Base-by-base conservation (phyloP, 305 asterid species). In the Fraxinus latifolia region DNA sequence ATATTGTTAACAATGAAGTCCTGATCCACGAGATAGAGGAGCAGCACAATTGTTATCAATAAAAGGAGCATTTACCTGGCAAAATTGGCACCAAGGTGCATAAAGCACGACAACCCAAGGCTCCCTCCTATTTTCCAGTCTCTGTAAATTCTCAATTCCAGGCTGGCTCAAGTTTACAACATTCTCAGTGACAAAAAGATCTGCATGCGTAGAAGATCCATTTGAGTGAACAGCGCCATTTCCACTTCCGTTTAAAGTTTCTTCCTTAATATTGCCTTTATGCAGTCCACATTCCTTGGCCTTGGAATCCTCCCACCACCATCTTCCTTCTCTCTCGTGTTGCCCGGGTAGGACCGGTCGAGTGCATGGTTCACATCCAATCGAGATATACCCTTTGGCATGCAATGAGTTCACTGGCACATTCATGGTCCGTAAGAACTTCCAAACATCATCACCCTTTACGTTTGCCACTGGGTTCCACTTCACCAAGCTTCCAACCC, bases 261-360 rank as follows among this genome's bases (percentile, higher is more conserved):
- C 91, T 21, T 96, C 96, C 89, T 94, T 93, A 12, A 96, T 82
- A 70, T 96, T 96, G 47, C 98, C 97, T 83, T 92, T 96, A 87
- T 96, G 99, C 23, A 96, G 90, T 0, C 99, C 99, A 23, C 99
- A 96, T 83, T 96, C 98, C 85, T 96, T 96, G 11, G 98, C 97
- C 87, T 90, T 90, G 60, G 99, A 97, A 81, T 94, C 99, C 79
- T 96, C 97, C 98, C 99, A 96, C 98, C 99, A 96, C 98, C 99
- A 96, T 85, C 99, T 88, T 74, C 99, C 99, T 83, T 96, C 99
- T 5, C 99, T 86, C 92, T 96, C 99, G 32, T 96, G 99, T 76
- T 96, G 99, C 27, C 99, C 96, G 0, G 99, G 99, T 15, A 96
- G 87, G 7, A 96, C 97, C 0, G 98, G 83, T 82, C 98, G 86